phyloP scores from a whole-genome alignment of 306 rosid species.

The Cicer arietinum region DNA sequence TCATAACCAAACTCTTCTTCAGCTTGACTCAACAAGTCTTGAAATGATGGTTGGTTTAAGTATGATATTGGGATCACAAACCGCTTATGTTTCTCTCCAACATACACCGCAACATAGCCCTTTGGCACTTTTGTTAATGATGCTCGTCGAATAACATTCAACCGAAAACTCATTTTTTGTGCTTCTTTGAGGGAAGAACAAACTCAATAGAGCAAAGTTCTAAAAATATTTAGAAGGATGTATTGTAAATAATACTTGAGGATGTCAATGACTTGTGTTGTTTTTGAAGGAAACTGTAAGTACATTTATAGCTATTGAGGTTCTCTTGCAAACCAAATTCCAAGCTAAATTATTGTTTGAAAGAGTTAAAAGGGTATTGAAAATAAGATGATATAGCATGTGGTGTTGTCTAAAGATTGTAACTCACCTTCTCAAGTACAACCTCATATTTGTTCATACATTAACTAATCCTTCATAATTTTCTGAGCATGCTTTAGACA shows the following conservation, averaged over 20 bases:
- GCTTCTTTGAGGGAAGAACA: background rate
- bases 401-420: background rate
- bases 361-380: background rate
- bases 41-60: slow-evolving; percentile 36
- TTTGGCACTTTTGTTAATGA: slow-evolving; percentile 30
- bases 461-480: background rate
- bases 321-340: background rate
- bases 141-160: slow-evolving; percentile 28
- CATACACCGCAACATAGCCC: slow-evolving; percentile 41
- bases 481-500: slow-evolving; percentile 33
- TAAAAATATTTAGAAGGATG: background rate
- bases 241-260: background rate
- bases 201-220: background rate
- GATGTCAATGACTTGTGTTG: slow-evolving; percentile 15
- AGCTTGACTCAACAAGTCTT: slow-evolving; percentile 15
- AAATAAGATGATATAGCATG: background rate
- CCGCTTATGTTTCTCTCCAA: slow-evolving; percentile 38
- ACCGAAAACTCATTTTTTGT: slow-evolving; percentile 36
- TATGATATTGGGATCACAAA: slow-evolving; percentile 28
- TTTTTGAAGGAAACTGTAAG: background rate
- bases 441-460: background rate
- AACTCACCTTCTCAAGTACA: background rate
- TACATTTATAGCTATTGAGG: background rate
- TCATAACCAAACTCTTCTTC: slow-evolving; percentile 29
- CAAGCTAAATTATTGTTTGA: background rate